phyloP scores from a whole-genome alignment of 495 filamentous ascomycete species.

The Hypoxylon crocopeplum region DNA sequence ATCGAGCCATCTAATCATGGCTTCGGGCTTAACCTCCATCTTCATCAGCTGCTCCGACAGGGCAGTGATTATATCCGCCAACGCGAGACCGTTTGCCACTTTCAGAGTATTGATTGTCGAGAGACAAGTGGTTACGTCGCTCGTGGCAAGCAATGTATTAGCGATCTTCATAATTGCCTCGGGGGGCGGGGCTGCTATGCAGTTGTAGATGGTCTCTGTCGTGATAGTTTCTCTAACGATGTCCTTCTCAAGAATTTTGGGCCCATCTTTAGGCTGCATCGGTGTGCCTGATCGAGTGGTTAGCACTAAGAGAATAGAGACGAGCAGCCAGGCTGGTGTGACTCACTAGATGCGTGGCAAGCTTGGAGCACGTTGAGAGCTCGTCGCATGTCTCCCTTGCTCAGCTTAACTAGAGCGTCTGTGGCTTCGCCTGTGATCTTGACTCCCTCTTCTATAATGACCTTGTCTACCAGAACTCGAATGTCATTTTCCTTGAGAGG shows the following conservation, averaged over 20 bases:
- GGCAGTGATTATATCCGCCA: slow-evolving; percentile 91
- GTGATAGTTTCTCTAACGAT: slow-evolving; percentile 85
- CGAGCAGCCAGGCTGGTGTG: not conserved
- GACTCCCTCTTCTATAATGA: slow-evolving; percentile 86
- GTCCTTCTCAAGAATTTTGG: slow-evolving; percentile 63
- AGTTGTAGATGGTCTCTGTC: slow-evolving; percentile 92
- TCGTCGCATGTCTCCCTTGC: slow-evolving; percentile 94
- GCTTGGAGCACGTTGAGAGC: slow-evolving; percentile 96
- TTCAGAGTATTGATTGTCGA: slow-evolving; percentile 88
- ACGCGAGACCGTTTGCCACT: slow-evolving; percentile 81
- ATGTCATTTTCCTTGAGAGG: slow-evolving; percentile 91
- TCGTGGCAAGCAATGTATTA: slow-evolving; percentile 78
- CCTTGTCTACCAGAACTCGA: slow-evolving; percentile 79
- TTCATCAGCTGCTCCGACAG: slow-evolving; percentile 80
- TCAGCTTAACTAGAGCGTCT: slow-evolving; percentile 81
- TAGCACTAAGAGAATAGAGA: slow-evolving; percentile 14
- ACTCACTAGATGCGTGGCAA: slow-evolving; percentile 88
- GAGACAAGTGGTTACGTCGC: slow-evolving; percentile 86
- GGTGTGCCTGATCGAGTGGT: slow-evolving; percentile 62
- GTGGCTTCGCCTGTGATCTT: slow-evolving; percentile 80
- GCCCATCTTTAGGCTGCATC: slow-evolving; percentile 67
- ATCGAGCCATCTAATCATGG: slow-evolving; percentile 89
- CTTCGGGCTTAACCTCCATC: slow-evolving; percentile 85
- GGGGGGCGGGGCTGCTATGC: slow-evolving; percentile 94
- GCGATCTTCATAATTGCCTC: slow-evolving; percentile 85